Percentiles rank a stretch among this genome's conserved stretches.
These are phyloP conservation scores for Eruca vesicaria DNA, from an alignment of 441 rosid genomes.

Conservation along the genomic window DNA sequence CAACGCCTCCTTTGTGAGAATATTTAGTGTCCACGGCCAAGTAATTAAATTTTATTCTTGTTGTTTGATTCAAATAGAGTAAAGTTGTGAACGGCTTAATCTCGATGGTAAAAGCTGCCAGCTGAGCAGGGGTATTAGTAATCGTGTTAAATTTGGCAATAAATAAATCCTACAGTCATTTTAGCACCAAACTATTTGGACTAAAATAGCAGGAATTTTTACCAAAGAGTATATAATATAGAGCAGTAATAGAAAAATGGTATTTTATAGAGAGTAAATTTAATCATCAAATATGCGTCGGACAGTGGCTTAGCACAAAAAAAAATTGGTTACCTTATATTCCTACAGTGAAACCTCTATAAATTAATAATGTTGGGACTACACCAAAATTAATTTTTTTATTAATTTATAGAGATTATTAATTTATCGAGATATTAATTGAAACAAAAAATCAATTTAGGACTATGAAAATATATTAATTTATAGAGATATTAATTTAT, in stretches of 20 bases:
- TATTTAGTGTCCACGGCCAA: not conserved
- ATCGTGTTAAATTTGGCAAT: slow-evolving; percentile 1
- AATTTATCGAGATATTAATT: too few relatives aligned
- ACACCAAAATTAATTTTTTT: too few relatives aligned
- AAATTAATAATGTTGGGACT: too few relatives aligned
- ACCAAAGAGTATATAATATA: not conserved
- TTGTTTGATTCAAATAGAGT: not conserved
- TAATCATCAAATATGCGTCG: not conserved
- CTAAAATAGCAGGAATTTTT: not conserved
- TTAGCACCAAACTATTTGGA: slow-evolving; percentile 10
- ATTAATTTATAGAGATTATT: too few relatives aligned
- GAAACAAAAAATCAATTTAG: too few relatives aligned
- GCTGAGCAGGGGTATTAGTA: not conserved
- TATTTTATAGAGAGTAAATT: not conserved
- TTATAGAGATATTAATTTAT: too few relatives aligned
- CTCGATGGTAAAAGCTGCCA: slow-evolving; percentile 24
- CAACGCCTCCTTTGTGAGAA: too few relatives aligned
- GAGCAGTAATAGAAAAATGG: not conserved
- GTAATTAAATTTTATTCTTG: not conserved
- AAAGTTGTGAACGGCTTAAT: not conserved
- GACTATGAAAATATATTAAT: too few relatives aligned
- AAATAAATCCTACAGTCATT: not conserved
- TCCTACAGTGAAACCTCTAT: too few relatives aligned
- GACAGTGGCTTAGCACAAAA: not conserved
- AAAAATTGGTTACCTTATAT: too few relatives aligned